Base-by-base conservation (phyloP, 768 basidiomycete species). In the Leucosporidium creatinivorum region DNA sequence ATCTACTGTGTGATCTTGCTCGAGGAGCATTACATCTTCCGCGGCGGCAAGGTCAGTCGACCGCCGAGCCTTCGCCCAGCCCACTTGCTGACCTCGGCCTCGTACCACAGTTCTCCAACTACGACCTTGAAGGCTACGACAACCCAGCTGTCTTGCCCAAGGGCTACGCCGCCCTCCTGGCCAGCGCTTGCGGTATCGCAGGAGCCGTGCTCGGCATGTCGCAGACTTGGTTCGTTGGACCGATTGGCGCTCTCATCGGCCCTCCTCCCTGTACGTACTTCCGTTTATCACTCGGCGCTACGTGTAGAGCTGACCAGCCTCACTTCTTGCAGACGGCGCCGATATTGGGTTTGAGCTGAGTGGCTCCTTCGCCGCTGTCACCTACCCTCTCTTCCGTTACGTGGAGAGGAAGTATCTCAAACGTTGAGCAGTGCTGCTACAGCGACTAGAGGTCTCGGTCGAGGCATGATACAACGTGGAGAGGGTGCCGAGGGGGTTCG, bases 11-110 rank as follows among this genome's bases (percentile, higher is more conserved):
- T 77, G 39, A 80, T 83, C 70, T 77, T 84, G 48, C 73, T 82
- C 26, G 79, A 81, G 68, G 83, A 84, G 75, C 83, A 84, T 76
- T 80, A 81, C 69, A 78, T 84, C 74, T 83, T 84, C 81, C 79
- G 82, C 48, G 65, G 73, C 28, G 79, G 78, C 52, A 51, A 17
- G 23, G 50, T 51, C 8, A 23, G 50, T 50, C 49, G 33, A 33
- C 4, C 33, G 33, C 33, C 33, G 33, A 33, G 33, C 10, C 10
- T 33, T 33, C 33, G 5, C 5, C 33, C 33, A 18, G 6, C 6
- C n/a, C 15, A 6, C 49, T 15, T 50, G 6, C n/a, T 4, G 19
- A 4, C 17, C 17, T 4, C 49, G n/a, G 17, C 49, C 31, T 58
- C 56, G 4, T 31, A 12, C 31, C 56, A 58, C 51, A 31, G 77